A percentile compares a stretch with the other conserved stretches of the same genome.
These are phyloP conservation scores for Ilex asprella DNA, from an alignment of 257 asterid genomes.

Conservation along the genomic window DNA sequence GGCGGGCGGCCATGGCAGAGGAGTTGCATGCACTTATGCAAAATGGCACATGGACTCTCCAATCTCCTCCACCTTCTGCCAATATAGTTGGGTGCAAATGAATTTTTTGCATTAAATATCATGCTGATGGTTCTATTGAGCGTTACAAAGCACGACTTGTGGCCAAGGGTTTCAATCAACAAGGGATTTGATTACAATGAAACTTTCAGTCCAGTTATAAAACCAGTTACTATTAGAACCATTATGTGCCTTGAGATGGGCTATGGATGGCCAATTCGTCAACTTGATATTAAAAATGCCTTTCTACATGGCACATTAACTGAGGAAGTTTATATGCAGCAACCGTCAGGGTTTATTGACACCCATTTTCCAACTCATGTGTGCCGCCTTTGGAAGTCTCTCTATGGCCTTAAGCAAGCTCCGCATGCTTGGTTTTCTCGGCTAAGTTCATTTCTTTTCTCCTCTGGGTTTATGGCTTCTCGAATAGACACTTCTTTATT, in stretches of 20 bases:
- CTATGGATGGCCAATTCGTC: background rate
- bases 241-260: background rate
- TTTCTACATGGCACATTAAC: background rate
- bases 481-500: background rate
- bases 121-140: no score
- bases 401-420: background rate
- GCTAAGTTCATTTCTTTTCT: background rate
- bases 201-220: background rate
- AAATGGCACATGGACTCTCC: no score
- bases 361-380: background rate
- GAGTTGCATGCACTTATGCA: no score
- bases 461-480: background rate
- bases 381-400: background rate
- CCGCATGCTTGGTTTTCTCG: background rate
- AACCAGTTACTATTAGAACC: background rate
- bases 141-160: no score
- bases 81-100: background rate
- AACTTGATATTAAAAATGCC: background rate
- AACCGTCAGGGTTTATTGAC: background rate
- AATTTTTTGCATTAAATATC: no score
- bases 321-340: background rate
- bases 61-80: background rate
- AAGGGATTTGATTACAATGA: background rate
- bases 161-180: no score
- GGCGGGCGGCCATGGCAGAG: no score